Conservation (phyloP, 345 rosid genomes). For the Citrus sp. region DNA sequence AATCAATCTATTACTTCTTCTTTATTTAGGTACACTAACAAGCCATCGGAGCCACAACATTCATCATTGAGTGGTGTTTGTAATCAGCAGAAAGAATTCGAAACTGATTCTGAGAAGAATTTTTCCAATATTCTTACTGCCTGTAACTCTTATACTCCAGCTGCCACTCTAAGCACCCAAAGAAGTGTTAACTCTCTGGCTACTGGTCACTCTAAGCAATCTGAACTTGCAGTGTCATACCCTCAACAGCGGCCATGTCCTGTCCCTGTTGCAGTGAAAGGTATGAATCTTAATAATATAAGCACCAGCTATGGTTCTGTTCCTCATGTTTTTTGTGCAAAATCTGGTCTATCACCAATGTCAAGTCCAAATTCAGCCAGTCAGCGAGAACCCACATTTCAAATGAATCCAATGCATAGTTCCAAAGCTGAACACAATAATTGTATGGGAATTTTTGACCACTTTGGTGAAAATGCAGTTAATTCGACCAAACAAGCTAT, state of each 20-base stretch:
- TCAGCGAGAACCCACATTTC: conserved; percentile 46
- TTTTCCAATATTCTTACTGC: conserved; percentile 19
- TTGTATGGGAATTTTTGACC: conserved; percentile 36
- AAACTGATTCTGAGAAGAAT: conserved; percentile 26
- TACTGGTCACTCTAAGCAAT: conserved; percentile 30
- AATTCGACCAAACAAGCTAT: conserved; percentile 28
- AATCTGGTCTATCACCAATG: conserved; percentile 36
- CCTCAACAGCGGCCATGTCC: conserved; percentile 44
- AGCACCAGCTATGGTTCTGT: conserved; percentile 39
- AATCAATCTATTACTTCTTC: conserved; percentile 19
- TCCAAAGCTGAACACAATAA: conserved; percentile 35
- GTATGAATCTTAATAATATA: conserved; percentile 28
- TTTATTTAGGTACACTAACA: conserved; percentile 60
- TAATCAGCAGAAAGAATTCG: conserved; percentile 28
- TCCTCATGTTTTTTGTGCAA: conserved; percentile 32
- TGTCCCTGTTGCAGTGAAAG: conserved; percentile 43
- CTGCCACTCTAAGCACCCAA: conserved; percentile 39
- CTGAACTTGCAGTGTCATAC: conserved; percentile 38
- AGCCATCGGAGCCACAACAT: conserved; percentile 36
- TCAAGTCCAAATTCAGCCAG: conserved; percentile 57
- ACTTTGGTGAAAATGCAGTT: conserved; percentile 33
- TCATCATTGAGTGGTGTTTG: conserved; percentile 27
- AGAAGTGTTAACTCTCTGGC: conserved; percentile 38
- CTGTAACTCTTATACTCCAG: conserved; percentile 32
- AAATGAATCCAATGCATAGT: conserved; percentile 33